Conservation (phyloP, 352 stramenopile species). For the Pythium coloratum region DNA sequence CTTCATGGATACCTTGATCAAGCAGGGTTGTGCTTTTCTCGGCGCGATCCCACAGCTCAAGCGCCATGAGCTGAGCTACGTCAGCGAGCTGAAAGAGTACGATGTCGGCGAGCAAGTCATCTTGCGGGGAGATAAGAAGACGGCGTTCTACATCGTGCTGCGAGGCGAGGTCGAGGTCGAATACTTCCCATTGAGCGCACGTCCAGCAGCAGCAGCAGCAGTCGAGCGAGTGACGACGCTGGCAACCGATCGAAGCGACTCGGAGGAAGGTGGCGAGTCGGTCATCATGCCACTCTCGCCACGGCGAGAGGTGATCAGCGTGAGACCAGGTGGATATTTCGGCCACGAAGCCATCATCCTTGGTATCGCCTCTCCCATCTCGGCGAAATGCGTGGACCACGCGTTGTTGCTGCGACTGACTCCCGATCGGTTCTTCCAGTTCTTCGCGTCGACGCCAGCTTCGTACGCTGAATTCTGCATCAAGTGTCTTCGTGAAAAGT, state of each 20-base stretch:
- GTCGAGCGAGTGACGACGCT: not conserved
- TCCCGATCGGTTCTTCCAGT: conserved; percentile 43
- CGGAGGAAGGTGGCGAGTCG: not conserved
- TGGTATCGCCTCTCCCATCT: conserved; percentile 35
- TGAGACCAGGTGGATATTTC: conserved; percentile 63
- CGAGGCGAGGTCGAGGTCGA: conserved; percentile 36
- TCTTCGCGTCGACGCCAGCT: conserved; percentile 54
- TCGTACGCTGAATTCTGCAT: conserved; percentile 72
- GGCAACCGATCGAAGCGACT: not conserved
- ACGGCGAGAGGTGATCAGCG: conserved; percentile 31
- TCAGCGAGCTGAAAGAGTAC: conserved; percentile 53
- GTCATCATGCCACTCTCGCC: conserved; percentile 1
- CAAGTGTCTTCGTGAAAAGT: conserved; percentile 55
- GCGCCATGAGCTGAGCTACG: conserved; percentile 52
- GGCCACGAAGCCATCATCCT: conserved; percentile 68
- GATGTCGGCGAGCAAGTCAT: conserved; percentile 35
- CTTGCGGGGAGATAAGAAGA: conserved; percentile 25
- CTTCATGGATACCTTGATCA: conserved; percentile 60
- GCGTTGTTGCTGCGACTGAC: conserved; percentile 48
- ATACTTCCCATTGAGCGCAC: conserved; percentile 19
- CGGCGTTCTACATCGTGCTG: conserved; percentile 51
- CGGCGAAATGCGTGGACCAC: conserved; percentile 40
- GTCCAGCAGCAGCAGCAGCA: not conserved
- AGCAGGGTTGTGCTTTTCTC: conserved; percentile 55
- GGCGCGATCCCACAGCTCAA: conserved; percentile 56